Evolutionary conservation across 805 yeast species (phyloP).

Genomic region (Teunomyces atbi): DNA sequence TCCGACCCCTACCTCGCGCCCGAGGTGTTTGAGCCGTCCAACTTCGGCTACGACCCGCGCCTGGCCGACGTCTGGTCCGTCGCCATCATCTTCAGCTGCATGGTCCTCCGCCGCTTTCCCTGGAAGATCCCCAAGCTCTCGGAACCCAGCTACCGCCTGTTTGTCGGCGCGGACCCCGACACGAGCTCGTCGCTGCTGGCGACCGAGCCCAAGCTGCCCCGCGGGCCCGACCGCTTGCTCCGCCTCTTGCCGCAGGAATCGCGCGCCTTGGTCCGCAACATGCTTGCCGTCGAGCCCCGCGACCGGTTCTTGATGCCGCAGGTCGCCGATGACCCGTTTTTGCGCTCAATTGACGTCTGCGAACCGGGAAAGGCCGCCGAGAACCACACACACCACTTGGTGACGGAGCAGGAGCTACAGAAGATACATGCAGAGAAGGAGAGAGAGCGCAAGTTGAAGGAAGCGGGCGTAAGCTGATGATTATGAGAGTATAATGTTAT

Average conservation of each 20-base stretch:
- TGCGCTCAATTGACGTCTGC: slow-evolving; percentile 39
- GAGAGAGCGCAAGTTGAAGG: slow-evolving; percentile 8
- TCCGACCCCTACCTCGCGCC: slow-evolving; percentile 96
- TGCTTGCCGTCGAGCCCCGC: slow-evolving; percentile 62
- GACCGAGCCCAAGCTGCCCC: slow-evolving; percentile 4
- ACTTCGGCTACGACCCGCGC: slow-evolving; percentile 72
- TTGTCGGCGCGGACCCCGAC: slow-evolving; percentile 27
- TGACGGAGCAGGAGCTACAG: slow-evolving; percentile 62
- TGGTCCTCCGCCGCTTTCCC: slow-evolving; percentile 84
- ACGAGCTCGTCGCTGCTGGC: slow-evolving; percentile 5
- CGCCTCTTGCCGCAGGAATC: slow-evolving; percentile 69
- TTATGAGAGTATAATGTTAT: too few relatives aligned
- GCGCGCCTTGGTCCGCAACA: slow-evolving; percentile 56
- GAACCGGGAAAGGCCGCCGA: slow-evolving; percentile 7
- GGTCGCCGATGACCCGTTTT: slow-evolving; percentile 58
- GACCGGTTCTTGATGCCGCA: slow-evolving; percentile 59
- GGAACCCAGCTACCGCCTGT: slow-evolving; percentile 75
- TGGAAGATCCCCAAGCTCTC: slow-evolving; percentile 88
- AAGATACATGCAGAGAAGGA: slow-evolving; percentile 33
- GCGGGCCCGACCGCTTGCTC: slow-evolving; percentile 23
- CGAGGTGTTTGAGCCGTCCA: slow-evolving; percentile 60
- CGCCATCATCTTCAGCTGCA: slow-evolving; percentile 89
- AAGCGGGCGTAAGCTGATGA: slow-evolving; percentile 9
- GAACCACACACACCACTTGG: slow-evolving; percentile 63
- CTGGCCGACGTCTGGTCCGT: slow-evolving; percentile 91